phyloP scores from a whole-genome alignment of 1,284 basidiomycete genomes.

The Puccinia sorghi region DNA sequence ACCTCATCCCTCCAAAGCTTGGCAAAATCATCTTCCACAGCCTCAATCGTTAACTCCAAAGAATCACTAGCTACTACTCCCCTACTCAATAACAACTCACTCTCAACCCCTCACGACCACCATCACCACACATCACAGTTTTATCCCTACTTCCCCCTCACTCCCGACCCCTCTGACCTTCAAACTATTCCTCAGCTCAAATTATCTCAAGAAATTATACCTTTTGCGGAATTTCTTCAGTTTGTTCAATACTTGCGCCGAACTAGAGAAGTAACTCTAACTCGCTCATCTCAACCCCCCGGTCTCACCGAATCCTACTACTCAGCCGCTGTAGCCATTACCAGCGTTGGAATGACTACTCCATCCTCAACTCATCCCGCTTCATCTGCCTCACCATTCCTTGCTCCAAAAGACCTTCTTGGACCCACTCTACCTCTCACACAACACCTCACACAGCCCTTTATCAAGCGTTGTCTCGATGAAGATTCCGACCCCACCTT shows the following conservation, averaged over 20 bases:
- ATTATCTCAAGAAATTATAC: constrained; percentile 59
- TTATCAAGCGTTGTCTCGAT: constrained; percentile 73
- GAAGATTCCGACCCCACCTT: constrained; percentile 95
- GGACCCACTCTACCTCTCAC: constrained; percentile 62
- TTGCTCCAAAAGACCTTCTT: constrained; percentile 68
- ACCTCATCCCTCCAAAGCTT: constrained; percentile 12
- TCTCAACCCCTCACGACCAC: neutral
- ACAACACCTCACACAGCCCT: constrained; percentile 67
- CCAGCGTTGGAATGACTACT: constrained; percentile 17
- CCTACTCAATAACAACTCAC: neutral
- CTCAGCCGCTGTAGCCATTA: constrained; percentile 38
- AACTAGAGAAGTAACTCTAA: constrained; percentile 61
- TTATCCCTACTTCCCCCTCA: neutral
- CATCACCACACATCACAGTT: neutral
- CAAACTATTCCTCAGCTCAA: neutral
- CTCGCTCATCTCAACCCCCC: constrained; percentile 23
- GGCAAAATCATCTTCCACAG: constrained; percentile 5
- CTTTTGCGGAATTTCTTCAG: constrained; percentile 80
- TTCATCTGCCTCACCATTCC: constrained; percentile 49
- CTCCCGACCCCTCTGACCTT: neutral
- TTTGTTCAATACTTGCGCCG: constrained; percentile 80
- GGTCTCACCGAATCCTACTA: constrained; percentile 50
- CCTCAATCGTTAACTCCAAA: constrained; percentile 1
- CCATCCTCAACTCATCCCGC: constrained; percentile 6
- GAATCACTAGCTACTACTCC: constrained; percentile 2